Evolutionary conservation across 768 basidiomycete species (phyloP).

Genomic region (Kockovaella imperatae): DNA sequence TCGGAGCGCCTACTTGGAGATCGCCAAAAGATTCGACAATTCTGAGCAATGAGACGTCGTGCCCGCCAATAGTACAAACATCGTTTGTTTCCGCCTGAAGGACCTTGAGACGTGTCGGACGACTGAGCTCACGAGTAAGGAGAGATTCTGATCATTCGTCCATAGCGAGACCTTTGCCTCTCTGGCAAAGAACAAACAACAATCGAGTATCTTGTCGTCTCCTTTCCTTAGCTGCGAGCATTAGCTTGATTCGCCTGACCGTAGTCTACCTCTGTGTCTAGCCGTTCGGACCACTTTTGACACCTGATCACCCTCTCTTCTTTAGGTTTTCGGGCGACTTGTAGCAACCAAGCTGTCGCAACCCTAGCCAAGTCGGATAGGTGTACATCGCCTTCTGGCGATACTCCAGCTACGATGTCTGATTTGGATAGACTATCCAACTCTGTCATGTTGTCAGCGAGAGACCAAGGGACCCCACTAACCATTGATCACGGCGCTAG

Average conservation of each 20-base stretch:
- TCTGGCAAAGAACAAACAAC: conserved; percentile 22
- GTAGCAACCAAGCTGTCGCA: conserved; percentile 17
- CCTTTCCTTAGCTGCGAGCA: conserved; percentile 9
- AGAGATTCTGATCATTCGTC: conserved; percentile 31
- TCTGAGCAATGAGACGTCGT: no score
- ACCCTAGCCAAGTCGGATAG: conserved; percentile 10
- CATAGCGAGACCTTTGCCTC: conserved; percentile 19
- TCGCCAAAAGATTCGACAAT: no score
- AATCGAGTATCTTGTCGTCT: conserved; percentile 35
- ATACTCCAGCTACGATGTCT: background rate
- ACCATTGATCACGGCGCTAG: conserved; percentile 30
- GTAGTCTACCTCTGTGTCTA: conserved; percentile 6
- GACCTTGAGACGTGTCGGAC: background rate
- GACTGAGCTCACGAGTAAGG: conserved; percentile 18
- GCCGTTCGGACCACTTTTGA: conserved; percentile 20
- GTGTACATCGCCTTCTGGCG: background rate
- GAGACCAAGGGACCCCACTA: background rate
- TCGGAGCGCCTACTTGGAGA: no score
- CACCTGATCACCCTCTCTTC: conserved; percentile 16
- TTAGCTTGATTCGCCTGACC: background rate
- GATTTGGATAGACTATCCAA: background rate
- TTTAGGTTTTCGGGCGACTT: conserved; percentile 3
- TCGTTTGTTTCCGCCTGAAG: conserved; percentile 18
- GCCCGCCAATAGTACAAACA: conserved; percentile 14
- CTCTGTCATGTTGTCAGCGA: conserved; percentile 1